Base-by-base conservation (phyloP, 2,329 filamentous ascomycete species). In the Penicillium sp. region DNA sequence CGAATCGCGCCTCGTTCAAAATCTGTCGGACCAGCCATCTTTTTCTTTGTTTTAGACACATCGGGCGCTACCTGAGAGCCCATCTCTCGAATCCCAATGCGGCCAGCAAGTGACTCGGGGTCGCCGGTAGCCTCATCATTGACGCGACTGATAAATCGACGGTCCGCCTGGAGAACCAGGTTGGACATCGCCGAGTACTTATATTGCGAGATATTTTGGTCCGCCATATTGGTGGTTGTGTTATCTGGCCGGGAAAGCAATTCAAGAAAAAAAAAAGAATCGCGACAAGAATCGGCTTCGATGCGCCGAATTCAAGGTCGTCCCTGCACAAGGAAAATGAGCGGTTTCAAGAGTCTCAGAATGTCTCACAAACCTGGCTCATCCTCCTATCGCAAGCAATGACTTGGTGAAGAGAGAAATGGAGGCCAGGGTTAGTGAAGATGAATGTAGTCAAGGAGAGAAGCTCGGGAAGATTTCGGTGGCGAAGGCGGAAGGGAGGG, bases 141-240 rank as follows among this genome's bases (percentile, higher is more conserved):
- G 57, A 88, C 82, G 64, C 92, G 82, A 49, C 87, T 87, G 56
- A 94, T 84, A 64, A 98, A 96, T 57, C 92, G 84, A 71, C 89
- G 84, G 74, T 98, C 92, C 72, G 88, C 89, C 85, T 98, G 92
- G 79, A 98, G 86, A 64, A 98, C 92, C 87, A 98, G 84, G 80
- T 98, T 98, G 72, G 92, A 98, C 92, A 98, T 96, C 67, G 86
- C 88, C 80, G 88, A 88, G 79, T 95, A 95, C 70, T 95, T 95
- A 78, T 94, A 95, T 70, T 95, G 89, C 68, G 87, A 89, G 59
- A 94, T 85, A 83, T 76, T 73, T 49, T 72, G 68, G 57, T 75
- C 84, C 66, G 84, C 76, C 85, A 90, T 89, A 37, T 64, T 72
- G 61, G 46, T 38, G 44, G 46, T 43, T 15, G 37, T 30, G 25